Conservation (phyloP, 2,329 filamentous ascomycete genomes). For the Knoxdaviesia proteae region DNA sequence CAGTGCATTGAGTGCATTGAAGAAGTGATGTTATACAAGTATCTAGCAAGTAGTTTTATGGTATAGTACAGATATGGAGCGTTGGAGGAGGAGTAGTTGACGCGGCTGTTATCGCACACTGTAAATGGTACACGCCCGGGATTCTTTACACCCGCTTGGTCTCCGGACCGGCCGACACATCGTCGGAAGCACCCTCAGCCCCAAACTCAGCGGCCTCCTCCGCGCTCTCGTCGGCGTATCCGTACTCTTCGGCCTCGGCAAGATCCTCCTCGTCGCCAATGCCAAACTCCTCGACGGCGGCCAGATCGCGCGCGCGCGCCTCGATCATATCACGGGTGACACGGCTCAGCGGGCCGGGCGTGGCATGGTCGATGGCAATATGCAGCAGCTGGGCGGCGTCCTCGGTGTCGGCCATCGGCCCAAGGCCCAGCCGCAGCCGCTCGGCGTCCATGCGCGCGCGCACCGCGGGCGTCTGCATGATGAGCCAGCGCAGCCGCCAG, state of each 20-base stretch:
- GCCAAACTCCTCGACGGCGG: constrained; percentile 20
- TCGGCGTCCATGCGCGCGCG: constrained; percentile 45
- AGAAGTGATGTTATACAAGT: neutral
- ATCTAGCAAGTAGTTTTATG: neutral
- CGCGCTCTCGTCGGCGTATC: too few species aligned
- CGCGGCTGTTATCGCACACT: too few species aligned
- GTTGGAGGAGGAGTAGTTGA: too few species aligned
- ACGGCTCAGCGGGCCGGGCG: constrained; percentile 16
- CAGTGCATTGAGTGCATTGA: neutral
- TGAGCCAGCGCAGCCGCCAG: constrained; percentile 73
- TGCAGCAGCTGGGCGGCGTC: constrained; percentile 17
- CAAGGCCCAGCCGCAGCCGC: constrained; percentile 42
- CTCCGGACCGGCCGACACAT: neutral
- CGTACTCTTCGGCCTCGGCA: constrained; percentile 14
- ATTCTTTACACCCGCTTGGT: neutral
- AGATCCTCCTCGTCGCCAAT: constrained; percentile 19
- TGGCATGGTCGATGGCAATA: constrained; percentile 20
- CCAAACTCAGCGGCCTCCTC: constrained; percentile 13
- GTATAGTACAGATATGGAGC: neutral
- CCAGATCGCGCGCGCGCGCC: constrained; percentile 18
- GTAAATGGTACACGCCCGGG: too few species aligned
- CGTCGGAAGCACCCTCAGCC: constrained; percentile 1
- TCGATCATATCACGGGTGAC: constrained; percentile 16
- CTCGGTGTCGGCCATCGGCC: constrained; percentile 10
- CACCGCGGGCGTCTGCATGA: constrained; percentile 58